Conservation (phyloP, 805 yeast species). For the Metschnikowia aberdeeniae region DNA sequence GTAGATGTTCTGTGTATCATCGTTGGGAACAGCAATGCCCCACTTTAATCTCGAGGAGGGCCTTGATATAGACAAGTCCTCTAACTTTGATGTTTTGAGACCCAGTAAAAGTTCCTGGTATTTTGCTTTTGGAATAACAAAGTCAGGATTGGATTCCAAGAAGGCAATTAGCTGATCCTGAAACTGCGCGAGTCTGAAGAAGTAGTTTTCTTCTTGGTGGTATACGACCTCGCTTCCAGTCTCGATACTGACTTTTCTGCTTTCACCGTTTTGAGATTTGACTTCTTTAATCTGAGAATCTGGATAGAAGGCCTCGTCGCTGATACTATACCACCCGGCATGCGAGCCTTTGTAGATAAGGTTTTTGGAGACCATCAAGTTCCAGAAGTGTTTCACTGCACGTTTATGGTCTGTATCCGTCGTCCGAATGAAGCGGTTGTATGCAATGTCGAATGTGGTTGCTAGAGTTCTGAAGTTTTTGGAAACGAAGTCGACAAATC, state of each 20-base stretch:
- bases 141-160: conserved; percentile 47
- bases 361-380: conserved; percentile 51
- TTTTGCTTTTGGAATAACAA: conserved; percentile 63
- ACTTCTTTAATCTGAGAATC: conserved; percentile 60
- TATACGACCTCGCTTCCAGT: conserved; percentile 71
- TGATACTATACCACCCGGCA: conserved; percentile 90
- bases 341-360: conserved; percentile 80
- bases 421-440: conserved; percentile 82
- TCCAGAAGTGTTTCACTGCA: conserved; percentile 72
- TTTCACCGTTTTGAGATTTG: conserved; percentile 21
- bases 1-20: conserved; percentile 72
- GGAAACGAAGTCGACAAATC: conserved; percentile 69
- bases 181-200: conserved; percentile 68
- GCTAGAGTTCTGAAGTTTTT: conserved; percentile 64
- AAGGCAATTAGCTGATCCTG: conserved; percentile 48
- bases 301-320: conserved; percentile 93
- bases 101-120: conserved; percentile 54
- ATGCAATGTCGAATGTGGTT: conserved; percentile 48
- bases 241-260: conserved; percentile 51
- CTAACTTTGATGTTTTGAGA: conserved; percentile 43
- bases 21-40: conserved; percentile 90
- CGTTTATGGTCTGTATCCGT: conserved; percentile 75
- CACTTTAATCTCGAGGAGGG: conserved; percentile 74
- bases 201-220: conserved; percentile 82
- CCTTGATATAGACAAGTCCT: conserved; percentile 83